Conservation (phyloP, 768 basidiomycete species). For the Xerocomus spinulosus region DNA sequence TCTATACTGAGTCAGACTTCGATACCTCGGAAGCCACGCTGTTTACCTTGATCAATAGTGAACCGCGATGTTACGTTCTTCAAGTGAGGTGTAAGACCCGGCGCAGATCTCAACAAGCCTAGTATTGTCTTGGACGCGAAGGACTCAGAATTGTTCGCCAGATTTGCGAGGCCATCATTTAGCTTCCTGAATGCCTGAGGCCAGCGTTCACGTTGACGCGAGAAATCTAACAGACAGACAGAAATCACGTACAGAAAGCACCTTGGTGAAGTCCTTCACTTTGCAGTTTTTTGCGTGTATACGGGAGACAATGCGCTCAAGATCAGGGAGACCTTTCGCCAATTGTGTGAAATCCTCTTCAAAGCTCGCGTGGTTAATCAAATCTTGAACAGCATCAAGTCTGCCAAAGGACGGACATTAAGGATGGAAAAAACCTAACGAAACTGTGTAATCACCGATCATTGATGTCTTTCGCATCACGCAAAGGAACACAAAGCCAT, state of each 20-base stretch:
- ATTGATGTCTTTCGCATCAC: slow-evolving; percentile 80
- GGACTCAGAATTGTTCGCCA: slow-evolving; percentile 60
- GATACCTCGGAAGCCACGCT: slow-evolving; percentile 4
- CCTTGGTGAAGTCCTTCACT: slow-evolving; percentile 82
- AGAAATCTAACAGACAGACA: neutral
- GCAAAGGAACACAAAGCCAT: slow-evolving; percentile 92
- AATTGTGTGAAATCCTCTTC: slow-evolving; percentile 69
- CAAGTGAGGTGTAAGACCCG: slow-evolving; percentile 70
- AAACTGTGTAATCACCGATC: slow-evolving; percentile 53
- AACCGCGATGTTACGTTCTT: slow-evolving; percentile 71
- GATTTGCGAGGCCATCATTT: slow-evolving; percentile 56
- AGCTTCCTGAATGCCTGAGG: slow-evolving; percentile 73
- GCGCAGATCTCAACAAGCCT: slow-evolving; percentile 72
- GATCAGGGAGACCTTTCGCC: slow-evolving; percentile 81
- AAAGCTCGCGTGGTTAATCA: slow-evolving; percentile 76
- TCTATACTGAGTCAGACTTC: slow-evolving; percentile 39
- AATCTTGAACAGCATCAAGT: slow-evolving; percentile 90
- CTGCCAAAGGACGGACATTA: slow-evolving; percentile 38
- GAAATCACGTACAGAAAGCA: slow-evolving; percentile 54
- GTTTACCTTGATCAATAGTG: slow-evolving; percentile 52
- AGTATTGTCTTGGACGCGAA: slow-evolving; percentile 78
- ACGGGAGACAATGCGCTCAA: slow-evolving; percentile 90
- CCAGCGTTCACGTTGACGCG: slow-evolving; percentile 3
- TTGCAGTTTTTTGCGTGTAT: slow-evolving; percentile 91
- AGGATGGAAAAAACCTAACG: slow-evolving; percentile 7